Base-by-base conservation (phyloP, 164 flowering plant genomes). In the Vitis rotundifolia region DNA sequence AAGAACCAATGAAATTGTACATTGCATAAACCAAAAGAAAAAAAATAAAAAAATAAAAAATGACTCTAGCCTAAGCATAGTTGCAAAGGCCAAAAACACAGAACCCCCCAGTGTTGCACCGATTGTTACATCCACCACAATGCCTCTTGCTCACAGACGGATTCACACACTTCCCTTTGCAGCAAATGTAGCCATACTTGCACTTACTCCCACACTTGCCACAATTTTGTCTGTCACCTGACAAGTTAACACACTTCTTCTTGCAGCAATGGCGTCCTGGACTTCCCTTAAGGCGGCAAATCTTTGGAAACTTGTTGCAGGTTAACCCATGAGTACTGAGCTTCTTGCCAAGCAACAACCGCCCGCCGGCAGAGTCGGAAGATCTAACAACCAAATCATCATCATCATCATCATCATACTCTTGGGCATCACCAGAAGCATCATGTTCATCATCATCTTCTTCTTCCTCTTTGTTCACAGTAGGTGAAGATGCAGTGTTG, bases 31-130 rank as follows among this genome's bases (percentile, higher is more conserved):
- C 26, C 26, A 22, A 22, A 22, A 22, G 22, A 22, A 22, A 22
- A 1, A 22, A 22, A 22, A 22, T 22, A 22, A 22, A 1, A 22
- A 22, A 22, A 22, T 22, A 31, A 6, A 31, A 31, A 6, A 31
- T 0, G 7, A 31, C 44, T 71, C 3, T 71, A 26, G 72, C 37
- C 37, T 59, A 72, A 26, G 78, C 78, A 29, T 75, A 69, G 63
- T 66, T 69, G 66, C 77, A 74, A 44, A 74, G 53, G 8, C 77
- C 77, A 69, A 55, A 74, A 26, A 51, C 67, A 62, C 78, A 75
- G 3, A 51, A 15, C 12, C 59, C 60, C 19, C 62, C 71, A 48
- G 47, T 55, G 6, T 22, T 28, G 31, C 78, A 75, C 56, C 50
- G 51, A 58, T 48, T 53, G 58, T 75, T 70, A 58, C 74, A 75